Evolutionary conservation across 192 early-diverging fungal species (phyloP).

Genomic region (Cetraspora pellucida): DNA sequence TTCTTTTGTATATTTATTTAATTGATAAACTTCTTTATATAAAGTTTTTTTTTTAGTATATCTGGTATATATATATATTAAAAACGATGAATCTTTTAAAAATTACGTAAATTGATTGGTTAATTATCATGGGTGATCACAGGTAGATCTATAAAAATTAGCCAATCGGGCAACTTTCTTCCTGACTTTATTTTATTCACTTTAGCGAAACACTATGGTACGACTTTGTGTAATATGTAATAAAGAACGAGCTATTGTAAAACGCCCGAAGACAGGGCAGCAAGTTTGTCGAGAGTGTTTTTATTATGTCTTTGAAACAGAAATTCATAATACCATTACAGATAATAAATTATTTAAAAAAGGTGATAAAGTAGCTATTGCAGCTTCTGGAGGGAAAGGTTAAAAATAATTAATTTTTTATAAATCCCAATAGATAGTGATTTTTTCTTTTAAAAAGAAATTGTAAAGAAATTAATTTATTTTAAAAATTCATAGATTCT

Average conservation of each 20-base stretch:
- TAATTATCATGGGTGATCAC: no score
- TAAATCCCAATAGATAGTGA: neutral
- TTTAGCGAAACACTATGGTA: slow-evolving; percentile 2
- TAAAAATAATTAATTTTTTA: neutral
- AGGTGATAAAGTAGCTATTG: slow-evolving; percentile 93
- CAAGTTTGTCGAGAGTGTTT: slow-evolving; percentile 91
- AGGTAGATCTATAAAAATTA: no score
- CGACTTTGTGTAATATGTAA: slow-evolving; percentile 28
- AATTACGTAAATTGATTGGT: no score
- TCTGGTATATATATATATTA: no score
- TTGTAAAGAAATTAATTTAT: no score
- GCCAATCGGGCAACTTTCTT: no score
- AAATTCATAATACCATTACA: slow-evolving; percentile 90
- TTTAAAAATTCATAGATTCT: slow-evolving; percentile 63
- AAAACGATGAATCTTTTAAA: no score
- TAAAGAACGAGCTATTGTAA: slow-evolving; percentile 71
- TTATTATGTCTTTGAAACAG: slow-evolving; percentile 89
- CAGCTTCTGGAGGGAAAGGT: slow-evolving; percentile 92
- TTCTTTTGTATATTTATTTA: no score
- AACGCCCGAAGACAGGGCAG: slow-evolving; percentile 90
- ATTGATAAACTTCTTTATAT: no score
- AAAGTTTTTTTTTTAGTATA: no score
- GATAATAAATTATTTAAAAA: slow-evolving; percentile 79
- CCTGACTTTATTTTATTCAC: no score
- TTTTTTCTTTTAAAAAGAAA: no score